phyloP scores from a whole-genome alignment of 352 stramenopile genomes.

The Thraustotheca clavata region DNA sequence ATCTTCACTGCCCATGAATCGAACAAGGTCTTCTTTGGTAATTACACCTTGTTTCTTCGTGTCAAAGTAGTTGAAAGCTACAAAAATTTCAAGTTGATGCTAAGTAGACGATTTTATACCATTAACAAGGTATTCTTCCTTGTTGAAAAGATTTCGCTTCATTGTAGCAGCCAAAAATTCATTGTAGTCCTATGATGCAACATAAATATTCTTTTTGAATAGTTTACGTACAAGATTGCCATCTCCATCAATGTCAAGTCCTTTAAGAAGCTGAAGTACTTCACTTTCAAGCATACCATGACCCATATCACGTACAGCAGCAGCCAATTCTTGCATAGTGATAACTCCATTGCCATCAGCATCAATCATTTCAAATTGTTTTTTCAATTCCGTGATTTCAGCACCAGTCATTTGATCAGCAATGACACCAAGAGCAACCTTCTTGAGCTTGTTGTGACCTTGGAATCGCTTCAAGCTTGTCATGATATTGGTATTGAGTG shows the following conservation, averaged over 20 bases:
- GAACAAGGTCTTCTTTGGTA: conserved; percentile 82
- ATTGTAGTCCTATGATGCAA: conserved; percentile 76
- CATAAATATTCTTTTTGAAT: not conserved
- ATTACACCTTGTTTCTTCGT: conserved; percentile 79
- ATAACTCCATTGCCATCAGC: conserved; percentile 83
- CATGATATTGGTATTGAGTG: conserved; percentile 79
- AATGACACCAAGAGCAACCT: conserved; percentile 79
- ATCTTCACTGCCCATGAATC: conserved; percentile 89
- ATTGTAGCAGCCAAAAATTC: conserved; percentile 89
- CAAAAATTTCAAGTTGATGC: not conserved
- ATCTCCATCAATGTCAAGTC: conserved; percentile 87
- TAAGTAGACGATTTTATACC: too few species aligned
- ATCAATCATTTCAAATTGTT: conserved; percentile 81
- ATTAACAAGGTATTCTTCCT: conserved; percentile 81
- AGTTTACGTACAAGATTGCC: conserved; percentile 25
- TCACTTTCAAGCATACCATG: conserved; percentile 84
- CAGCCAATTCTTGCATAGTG: conserved; percentile 79
- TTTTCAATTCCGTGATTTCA: conserved; percentile 77
- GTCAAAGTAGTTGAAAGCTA: conserved; percentile 86
- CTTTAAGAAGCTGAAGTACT: conserved; percentile 78
- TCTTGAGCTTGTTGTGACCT: conserved; percentile 87
- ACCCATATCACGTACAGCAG: conserved; percentile 70
- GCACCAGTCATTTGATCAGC: conserved; percentile 73
- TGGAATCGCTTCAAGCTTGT: conserved; percentile 81
- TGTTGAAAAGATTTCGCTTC: conserved; percentile 82